phyloP scores from a whole-genome alignment of 176 grass and related monocot genomes.

The Poa pratensis region DNA sequence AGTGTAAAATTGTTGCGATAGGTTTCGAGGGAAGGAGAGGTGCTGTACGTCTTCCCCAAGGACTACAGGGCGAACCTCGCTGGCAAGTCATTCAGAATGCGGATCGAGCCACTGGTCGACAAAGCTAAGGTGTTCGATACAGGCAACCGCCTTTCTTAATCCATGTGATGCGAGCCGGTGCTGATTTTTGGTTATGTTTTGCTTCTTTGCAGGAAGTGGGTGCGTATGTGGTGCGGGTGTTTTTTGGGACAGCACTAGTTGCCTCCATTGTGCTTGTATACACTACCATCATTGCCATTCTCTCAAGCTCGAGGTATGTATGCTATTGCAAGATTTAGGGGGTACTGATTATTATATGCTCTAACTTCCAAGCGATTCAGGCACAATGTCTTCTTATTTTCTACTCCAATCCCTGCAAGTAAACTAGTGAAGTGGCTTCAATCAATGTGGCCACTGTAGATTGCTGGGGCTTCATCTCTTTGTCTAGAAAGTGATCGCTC shows the following conservation, averaged over 20 bases:
- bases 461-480: background rate
- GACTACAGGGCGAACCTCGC: slow-evolving; percentile 87
- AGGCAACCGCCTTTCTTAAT: background rate
- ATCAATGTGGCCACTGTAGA: background rate
- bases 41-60: slow-evolving; percentile 84
- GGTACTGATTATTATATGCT: slow-evolving; percentile 9
- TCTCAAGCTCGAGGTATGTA: slow-evolving; percentile 72
- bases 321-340: background rate
- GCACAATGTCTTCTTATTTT: slow-evolving; percentile 13
- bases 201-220: slow-evolving; percentile 61
- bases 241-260: slow-evolving; percentile 92
- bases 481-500: background rate
- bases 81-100: slow-evolving; percentile 89
- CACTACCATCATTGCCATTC: slow-evolving; percentile 89
- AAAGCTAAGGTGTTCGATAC: slow-evolving; percentile 74
- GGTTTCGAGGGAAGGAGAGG: slow-evolving; percentile 96
- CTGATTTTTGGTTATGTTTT: slow-evolving; percentile 40
- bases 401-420: slow-evolving; percentile 19
- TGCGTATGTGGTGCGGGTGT: slow-evolving; percentile 87
- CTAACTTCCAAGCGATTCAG: background rate
- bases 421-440: background rate
- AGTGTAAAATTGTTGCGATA: slow-evolving; percentile 20
- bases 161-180: background rate
- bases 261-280: slow-evolving; percentile 94
- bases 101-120: slow-evolving; percentile 72